These are phyloP conservation scores for Fusarium napiforme DNA, from an alignment of 2,329 filamentous ascomycete genomes.

Conservation along the genomic window DNA sequence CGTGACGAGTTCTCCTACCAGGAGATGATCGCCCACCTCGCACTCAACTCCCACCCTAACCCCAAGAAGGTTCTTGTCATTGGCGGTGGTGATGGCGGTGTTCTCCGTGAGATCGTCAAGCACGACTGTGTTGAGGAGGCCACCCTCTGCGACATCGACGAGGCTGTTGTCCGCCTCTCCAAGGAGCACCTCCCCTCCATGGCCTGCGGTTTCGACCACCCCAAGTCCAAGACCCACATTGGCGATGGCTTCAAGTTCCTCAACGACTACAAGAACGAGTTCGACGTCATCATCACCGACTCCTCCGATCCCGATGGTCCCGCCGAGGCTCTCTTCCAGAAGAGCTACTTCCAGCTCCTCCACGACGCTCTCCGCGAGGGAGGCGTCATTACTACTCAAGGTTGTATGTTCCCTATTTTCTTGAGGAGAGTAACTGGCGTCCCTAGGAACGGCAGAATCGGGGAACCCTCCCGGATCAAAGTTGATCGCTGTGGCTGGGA, in stretches of 20 bases:
- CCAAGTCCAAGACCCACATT: constrained; percentile 90
- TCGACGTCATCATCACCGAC: constrained; percentile 99
- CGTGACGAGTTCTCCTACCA: constrained; percentile 99
- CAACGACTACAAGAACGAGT: constrained; percentile 93
- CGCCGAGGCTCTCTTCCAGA: constrained; percentile 96
- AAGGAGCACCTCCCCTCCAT: constrained; percentile 98
- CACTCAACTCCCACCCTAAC: constrained; percentile 98
- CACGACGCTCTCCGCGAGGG: constrained; percentile 89
- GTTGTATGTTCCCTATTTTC: constrained; percentile 91
- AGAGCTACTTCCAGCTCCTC: constrained; percentile 97
- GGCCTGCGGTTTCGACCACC: constrained; percentile 92
- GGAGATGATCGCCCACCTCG: constrained; percentile 99
- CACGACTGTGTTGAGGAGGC: constrained; percentile 97
- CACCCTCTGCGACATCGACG: constrained; percentile 97
- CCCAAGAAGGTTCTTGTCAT: constrained; percentile 99
- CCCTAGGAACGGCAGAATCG: constrained; percentile 50
- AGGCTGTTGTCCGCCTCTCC: constrained; percentile 97
- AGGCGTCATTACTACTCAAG: constrained; percentile 99
- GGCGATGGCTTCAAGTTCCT: constrained; percentile 99
- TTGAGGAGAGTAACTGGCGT: constrained; percentile 53
- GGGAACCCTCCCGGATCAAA: constrained; percentile 35
- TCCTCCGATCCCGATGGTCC: constrained; percentile 97
- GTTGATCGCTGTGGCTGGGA: constrained; percentile 27
- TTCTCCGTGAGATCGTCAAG: constrained; percentile 98
- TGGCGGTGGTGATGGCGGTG: constrained; percentile 95